Evolutionary conservation across 305 asterid species (phyloP).

Genomic region (Stenogyne calaminthoides): DNA sequence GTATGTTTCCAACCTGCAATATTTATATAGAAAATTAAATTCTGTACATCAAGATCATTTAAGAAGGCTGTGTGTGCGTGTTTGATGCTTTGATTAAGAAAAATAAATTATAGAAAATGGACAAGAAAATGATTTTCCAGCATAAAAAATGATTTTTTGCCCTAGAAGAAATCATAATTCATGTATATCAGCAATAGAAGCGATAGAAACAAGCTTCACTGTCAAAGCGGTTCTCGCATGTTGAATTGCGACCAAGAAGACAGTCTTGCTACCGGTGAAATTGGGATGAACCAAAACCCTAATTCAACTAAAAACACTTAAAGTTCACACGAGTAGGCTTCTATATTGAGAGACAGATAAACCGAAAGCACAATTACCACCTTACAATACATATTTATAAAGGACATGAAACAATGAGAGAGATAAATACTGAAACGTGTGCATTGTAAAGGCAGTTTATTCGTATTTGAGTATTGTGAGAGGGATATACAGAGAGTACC

Average conservation of each 20-base stretch:
- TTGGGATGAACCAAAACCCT: slow-evolving; percentile 36
- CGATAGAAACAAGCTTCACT: not conserved
- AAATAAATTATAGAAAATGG: not conserved
- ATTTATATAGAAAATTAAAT: not conserved
- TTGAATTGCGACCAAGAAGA: slow-evolving; percentile 13
- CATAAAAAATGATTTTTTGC: not conserved
- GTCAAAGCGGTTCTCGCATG: not conserved
- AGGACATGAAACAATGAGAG: not conserved
- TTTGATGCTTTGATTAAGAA: not conserved
- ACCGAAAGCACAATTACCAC: slow-evolving; percentile 1
- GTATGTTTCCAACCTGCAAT: slow-evolving; percentile 40
- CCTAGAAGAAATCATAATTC: not conserved
- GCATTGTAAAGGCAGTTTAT: not conserved
- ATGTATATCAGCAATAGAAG: not conserved
- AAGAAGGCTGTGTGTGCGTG: not conserved
- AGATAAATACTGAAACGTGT: not conserved
- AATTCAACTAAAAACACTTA: slow-evolving; percentile 26
- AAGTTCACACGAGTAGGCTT: slow-evolving; percentile 19
- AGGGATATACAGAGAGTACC: slow-evolving; percentile 27
- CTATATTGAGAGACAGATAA: not conserved
- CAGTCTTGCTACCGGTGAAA: not conserved
- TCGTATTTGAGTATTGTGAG: slow-evolving; percentile 1
- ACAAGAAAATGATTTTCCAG: not conserved
- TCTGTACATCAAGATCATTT: not conserved
- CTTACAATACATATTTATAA: not conserved